A percentile compares a stretch with the other conserved stretches of the same genome.
Conservation (phyloP, 352 stramenopile genomes). For the Phytophthora pluvialis region DNA sequence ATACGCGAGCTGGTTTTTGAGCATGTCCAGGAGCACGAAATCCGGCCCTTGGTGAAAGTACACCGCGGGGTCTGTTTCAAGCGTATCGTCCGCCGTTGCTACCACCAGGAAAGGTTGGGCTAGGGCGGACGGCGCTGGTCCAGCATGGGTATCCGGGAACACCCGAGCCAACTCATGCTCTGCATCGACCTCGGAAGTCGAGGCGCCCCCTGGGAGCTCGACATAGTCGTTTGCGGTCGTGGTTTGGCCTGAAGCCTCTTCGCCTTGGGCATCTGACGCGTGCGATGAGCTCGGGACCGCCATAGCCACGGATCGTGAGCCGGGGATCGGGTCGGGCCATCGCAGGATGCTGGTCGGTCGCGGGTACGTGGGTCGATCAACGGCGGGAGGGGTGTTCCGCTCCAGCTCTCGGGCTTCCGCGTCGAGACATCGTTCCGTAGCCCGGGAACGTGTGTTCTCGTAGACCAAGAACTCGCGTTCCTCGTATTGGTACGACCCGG, state of each 20-base stretch:
- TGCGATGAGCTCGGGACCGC: too few relatives aligned
- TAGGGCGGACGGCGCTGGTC: neutral
- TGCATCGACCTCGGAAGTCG: neutral
- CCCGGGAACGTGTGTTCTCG: neutral
- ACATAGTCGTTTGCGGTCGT: too few relatives aligned
- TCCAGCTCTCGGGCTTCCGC: neutral
- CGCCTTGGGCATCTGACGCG: too few relatives aligned
- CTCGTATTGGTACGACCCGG: neutral
- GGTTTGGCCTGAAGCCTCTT: too few relatives aligned
- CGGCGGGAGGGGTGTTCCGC: neutral
- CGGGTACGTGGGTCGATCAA: neutral
- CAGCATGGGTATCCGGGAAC: neutral
- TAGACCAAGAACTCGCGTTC: neutral
- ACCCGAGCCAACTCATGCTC: neutral
- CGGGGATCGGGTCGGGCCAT: neutral
- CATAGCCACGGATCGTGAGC: too few relatives aligned
- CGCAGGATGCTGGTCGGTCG: neutral
- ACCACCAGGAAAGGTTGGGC: neutral
- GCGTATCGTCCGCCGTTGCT: neutral
- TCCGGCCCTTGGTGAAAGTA: slow-evolving; percentile 15
- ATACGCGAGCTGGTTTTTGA: slow-evolving; percentile 7
- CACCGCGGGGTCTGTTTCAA: neutral
- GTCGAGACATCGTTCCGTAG: neutral
- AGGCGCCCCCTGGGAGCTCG: too few relatives aligned
- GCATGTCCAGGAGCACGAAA: slow-evolving; percentile 9